Base-by-base conservation (phyloP, 164 flowering plant species). In the Magnolia changhungtana region DNA sequence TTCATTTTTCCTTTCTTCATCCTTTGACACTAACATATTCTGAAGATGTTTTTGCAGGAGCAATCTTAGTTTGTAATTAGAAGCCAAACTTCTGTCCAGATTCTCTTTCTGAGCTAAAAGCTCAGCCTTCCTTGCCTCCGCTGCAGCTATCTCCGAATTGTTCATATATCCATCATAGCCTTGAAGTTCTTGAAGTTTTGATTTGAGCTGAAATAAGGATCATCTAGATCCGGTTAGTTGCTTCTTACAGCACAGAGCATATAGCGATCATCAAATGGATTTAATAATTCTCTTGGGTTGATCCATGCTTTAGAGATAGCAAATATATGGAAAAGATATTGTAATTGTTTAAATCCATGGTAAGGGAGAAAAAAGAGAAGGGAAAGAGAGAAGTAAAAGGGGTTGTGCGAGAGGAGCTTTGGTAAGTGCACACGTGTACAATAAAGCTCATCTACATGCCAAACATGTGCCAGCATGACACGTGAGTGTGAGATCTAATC, bases 21-120 rank as follows among this genome's bases (percentile, higher is more conserved):
- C 78, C 74, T 83, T 77, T 8, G 71, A 69, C 45, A 37, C 9
- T 55, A 84, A 71, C 76, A 83, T 77, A 29, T 64, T 81, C 45
- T 82, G 81, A 63, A 89, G 78, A 73, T 88, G 87, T 76, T 82
- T 87, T 76, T 78, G 86, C 74, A 88, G 75, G 49, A 81, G 85
- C 29, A 81, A 77, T 80, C 74, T 78, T 24, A 77, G 21, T 63
- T 80, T 83, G 77, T 88, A 72, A 73, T 87, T 89, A 21, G 85
- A 83, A 50, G 83, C 84, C 83, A 89, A 74, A 50, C 72, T 82
- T 73, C 72, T 79, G 7, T 84, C 85, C 83, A 89, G 37, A 51
- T 80, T 83, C 81, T 85, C 83, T 69, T 86, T 88, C 52, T 66
- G 29, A 29, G 78, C 82, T 31, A 80, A 24, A 29, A 88, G 87